A percentile compares a stretch with the other conserved stretches of the same genome.
These are phyloP conservation scores for Ceratocystis ficicola DNA, from an alignment of 2,329 filamentous ascomycete species.

Conservation along the genomic window DNA sequence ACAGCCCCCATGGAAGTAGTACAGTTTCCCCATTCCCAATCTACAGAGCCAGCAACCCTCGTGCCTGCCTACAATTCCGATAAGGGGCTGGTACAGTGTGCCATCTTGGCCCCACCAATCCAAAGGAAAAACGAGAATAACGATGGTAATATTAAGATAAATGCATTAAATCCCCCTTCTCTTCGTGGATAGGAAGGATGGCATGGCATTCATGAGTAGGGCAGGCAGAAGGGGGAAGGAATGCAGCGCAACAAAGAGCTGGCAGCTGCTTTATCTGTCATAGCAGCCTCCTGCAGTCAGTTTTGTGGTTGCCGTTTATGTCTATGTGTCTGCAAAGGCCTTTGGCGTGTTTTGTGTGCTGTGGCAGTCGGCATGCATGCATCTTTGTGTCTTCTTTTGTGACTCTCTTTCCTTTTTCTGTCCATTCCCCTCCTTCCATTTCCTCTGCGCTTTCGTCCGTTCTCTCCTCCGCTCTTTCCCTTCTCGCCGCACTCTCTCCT, in stretches of 20 bases:
- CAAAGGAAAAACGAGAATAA: not conserved
- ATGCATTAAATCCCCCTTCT: not conserved
- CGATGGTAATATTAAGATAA: not conserved
- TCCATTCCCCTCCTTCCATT: not conserved
- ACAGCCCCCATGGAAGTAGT: too few species aligned
- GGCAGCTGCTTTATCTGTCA: constrained; percentile 9
- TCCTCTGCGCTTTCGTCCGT: not conserved
- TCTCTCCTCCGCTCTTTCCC: not conserved
- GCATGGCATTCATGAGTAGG: not conserved
- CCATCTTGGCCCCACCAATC: not conserved
- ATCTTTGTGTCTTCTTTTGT: not conserved
- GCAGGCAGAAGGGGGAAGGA: constrained; percentile 3
- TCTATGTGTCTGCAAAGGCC: not conserved
- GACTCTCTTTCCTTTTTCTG: not conserved
- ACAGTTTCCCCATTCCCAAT: too few species aligned
- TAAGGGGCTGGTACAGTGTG: constrained; percentile 1
- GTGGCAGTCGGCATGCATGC: not conserved
- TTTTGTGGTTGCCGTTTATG: not conserved
- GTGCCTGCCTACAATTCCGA: not conserved
- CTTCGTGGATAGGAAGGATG: not conserved
- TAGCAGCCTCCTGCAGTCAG: constrained; percentile 2
- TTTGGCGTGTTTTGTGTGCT: not conserved
- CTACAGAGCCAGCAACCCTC: not conserved
- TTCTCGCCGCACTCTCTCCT: not conserved
- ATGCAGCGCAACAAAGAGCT: constrained; percentile 10